phyloP scores from a whole-genome alignment of 1,284 basidiomycete genomes.

The Clitocybe nebularis region DNA sequence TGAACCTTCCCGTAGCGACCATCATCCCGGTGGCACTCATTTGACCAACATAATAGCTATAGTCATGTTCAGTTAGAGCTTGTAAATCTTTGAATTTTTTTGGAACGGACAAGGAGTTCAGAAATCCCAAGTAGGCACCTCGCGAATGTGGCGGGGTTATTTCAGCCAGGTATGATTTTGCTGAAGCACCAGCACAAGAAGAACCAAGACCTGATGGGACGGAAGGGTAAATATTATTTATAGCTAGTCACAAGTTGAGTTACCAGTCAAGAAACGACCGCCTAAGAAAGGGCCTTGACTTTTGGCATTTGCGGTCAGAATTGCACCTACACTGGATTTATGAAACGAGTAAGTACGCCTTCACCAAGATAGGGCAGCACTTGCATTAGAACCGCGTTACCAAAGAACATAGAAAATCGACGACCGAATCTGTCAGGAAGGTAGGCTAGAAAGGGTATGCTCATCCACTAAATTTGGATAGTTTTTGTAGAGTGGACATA shows the following conservation, averaged over 20 bases:
- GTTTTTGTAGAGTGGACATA: conserved; percentile 18
- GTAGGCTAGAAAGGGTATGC: conserved; percentile 27
- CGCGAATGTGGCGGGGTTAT: conserved; percentile 46
- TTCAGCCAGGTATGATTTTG: conserved; percentile 51
- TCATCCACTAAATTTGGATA: neutral
- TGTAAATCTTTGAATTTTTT: no score
- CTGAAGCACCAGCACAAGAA: conserved; percentile 40
- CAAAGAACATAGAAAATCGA: conserved; percentile 49
- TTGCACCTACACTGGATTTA: conserved; percentile 36
- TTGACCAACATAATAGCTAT: conserved; percentile 52
- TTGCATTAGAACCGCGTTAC: conserved; percentile 43
- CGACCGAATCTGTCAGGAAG: conserved; percentile 51
- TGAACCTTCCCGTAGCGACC: conserved; percentile 44
- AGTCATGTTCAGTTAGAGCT: no score
- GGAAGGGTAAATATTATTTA: neutral
- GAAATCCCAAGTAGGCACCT: conserved; percentile 48
- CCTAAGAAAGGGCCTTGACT: conserved; percentile 42
- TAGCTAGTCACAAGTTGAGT: conserved; percentile 5
- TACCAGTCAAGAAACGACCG: conserved; percentile 50
- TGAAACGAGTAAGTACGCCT: neutral
- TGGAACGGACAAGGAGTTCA: conserved; percentile 42
- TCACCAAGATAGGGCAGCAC: conserved; percentile 14
- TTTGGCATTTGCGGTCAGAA: conserved; percentile 45
- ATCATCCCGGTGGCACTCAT: conserved; percentile 49
- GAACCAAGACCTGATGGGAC: conserved; percentile 30